Percentiles rank a stretch among this genome's conserved stretches.
Evolutionary conservation across 1,139 yeast species (phyloP).

Genomic region (Geotrichum cucujoidarum): DNA sequence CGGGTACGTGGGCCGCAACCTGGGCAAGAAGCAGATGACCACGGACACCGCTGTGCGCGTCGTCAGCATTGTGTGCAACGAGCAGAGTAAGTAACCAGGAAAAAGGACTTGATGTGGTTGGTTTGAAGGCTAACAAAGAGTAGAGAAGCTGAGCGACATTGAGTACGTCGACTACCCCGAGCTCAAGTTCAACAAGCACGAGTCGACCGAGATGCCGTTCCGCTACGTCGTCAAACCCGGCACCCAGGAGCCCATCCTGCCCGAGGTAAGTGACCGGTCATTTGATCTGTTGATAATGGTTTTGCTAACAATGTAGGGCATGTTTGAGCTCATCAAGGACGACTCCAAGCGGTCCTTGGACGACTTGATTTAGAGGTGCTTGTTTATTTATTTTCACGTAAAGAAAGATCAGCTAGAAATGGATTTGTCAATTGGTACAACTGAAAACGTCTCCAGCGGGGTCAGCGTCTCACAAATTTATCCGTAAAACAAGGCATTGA

Average conservation of each 20-base stretch:
- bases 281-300: background rate
- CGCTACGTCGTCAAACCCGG: constrained; percentile 64
- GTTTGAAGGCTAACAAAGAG: no score
- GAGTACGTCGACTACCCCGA: constrained; percentile 90
- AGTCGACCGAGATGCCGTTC: constrained; percentile 97
- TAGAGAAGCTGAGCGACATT: constrained; percentile 57
- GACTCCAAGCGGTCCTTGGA: constrained; percentile 51
- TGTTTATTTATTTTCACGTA: no score
- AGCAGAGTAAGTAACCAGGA: constrained; percentile 39
- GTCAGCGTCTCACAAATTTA: no score
- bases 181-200: constrained; percentile 77
- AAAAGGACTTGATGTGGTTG: no score
- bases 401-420: no score
- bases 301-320: constrained; percentile 57
- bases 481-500: no score
- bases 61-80: constrained; percentile 68
- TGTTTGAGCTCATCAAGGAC: constrained; percentile 76
- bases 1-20: constrained; percentile 75
- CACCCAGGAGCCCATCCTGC: constrained; percentile 70
- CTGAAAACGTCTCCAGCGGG: no score
- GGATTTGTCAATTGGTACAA: no score
- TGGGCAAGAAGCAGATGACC: constrained; percentile 90
- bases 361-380: constrained; percentile 29
- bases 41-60: constrained; percentile 96
- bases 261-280: constrained; percentile 41